phyloP scores from a whole-genome alignment of 371 early-diverging fungal species.

The Rhizopus delemar region DNA sequence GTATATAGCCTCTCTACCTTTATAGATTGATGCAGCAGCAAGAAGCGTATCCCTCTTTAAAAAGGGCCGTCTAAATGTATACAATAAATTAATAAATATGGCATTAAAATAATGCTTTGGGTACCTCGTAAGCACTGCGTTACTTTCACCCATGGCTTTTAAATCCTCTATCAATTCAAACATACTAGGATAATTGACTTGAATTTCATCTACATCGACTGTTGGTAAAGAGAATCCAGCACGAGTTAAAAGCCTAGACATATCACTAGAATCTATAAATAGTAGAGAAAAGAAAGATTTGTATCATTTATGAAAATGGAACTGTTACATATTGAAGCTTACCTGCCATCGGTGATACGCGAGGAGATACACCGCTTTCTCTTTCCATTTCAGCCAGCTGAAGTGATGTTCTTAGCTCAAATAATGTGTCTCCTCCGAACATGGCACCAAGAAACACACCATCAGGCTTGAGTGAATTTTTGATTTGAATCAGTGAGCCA shows the following conservation, averaged over 20 bases:
- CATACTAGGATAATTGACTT: conserved; percentile 89
- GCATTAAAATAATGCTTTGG: neutral
- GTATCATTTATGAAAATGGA: neutral
- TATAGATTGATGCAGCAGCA: conserved; percentile 87
- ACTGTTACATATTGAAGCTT: neutral
- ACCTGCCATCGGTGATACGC: conserved; percentile 91
- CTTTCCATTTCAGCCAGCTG: conserved; percentile 92
- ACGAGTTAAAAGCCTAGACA: conserved; percentile 77
- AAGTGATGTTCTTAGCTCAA: conserved; percentile 86
- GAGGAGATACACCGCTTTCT: conserved; percentile 88
- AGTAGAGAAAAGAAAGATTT: neutral
- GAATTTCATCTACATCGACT: conserved; percentile 92
- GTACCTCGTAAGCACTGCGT: conserved; percentile 82
- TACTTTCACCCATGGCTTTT: conserved; percentile 92
- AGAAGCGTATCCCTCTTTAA: conserved; percentile 80
- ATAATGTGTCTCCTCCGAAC: conserved; percentile 93
- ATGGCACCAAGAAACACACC: conserved; percentile 91
- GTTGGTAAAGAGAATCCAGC: conserved; percentile 90
- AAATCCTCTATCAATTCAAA: conserved; percentile 91
- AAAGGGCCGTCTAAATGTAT: conserved; percentile 55
- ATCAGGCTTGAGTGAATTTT: conserved; percentile 82
- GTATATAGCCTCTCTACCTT: conserved; percentile 53
- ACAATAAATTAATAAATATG: conserved; percentile 1
- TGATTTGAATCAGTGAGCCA: conserved; percentile 84
- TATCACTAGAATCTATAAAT: conserved; percentile 75